Conservation (phyloP, 1,284 basidiomycete genomes). For the Earliella scabrosa region DNA sequence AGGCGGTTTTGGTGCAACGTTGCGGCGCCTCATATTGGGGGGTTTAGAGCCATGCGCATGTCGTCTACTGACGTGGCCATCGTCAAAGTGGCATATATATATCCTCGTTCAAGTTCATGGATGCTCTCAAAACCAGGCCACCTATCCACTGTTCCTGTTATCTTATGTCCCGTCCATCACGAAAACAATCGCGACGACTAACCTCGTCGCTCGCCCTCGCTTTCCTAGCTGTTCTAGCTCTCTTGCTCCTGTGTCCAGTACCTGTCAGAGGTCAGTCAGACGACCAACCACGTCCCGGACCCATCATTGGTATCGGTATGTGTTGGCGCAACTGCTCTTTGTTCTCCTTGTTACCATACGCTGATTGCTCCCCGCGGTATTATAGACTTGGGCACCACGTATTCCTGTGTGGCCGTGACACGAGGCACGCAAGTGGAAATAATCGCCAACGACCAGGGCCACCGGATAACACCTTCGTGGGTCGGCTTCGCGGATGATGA, state of each 20-base stretch:
- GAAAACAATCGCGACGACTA: constrained; percentile 60
- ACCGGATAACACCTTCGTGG: constrained; percentile 97
- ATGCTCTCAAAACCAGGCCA: neutral
- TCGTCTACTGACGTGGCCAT: neutral
- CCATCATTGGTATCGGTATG: constrained; percentile 97
- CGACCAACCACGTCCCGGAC: constrained; percentile 77
- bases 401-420: constrained; percentile 89
- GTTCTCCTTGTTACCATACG: no score
- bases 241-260: constrained; percentile 64
- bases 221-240: constrained; percentile 65
- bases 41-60: neutral
- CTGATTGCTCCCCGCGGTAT: constrained; percentile 16
- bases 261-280: constrained; percentile 48
- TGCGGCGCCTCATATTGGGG: neutral
- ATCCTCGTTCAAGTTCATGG: no score
- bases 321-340: no score
- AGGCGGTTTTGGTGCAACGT: neutral
- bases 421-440: constrained; percentile 93
- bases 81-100: neutral
- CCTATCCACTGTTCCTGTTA: neutral
- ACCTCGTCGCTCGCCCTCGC: constrained; percentile 66
- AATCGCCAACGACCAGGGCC: constrained; percentile 96
- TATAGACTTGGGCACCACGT: constrained; percentile 81
- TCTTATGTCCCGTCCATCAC: constrained; percentile 45
- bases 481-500: constrained; percentile 92